phyloP scores from a whole-genome alignment of 768 basidiomycete genomes.

The Leccinum uliginosum region DNA sequence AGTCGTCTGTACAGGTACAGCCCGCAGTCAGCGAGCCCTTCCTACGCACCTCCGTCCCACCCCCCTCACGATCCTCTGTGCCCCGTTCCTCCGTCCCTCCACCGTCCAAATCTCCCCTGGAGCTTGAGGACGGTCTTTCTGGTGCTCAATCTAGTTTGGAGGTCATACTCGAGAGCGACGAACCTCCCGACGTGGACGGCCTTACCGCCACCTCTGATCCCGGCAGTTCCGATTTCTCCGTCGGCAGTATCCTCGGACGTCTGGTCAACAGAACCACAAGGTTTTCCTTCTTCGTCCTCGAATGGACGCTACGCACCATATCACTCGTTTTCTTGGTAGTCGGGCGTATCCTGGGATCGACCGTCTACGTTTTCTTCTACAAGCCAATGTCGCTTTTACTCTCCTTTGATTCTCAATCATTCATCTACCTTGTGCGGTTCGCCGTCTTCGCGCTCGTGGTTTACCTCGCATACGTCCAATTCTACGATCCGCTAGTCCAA shows the following conservation, averaged over 20 bases:
- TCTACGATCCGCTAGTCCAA: conserved; percentile 35
- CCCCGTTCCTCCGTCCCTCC: conserved; percentile 42
- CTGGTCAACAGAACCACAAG: conserved; percentile 34
- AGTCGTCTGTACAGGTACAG: conserved; percentile 25
- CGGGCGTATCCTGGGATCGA: conserved; percentile 47
- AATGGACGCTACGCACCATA: conserved; percentile 25
- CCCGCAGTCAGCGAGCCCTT: conserved; percentile 35
- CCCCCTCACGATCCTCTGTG: conserved; percentile 33
- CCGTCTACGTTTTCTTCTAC: conserved; percentile 43
- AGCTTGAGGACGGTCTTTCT: conserved; percentile 21
- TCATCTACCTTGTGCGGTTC: conserved; percentile 37
- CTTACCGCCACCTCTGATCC: conserved; percentile 21
- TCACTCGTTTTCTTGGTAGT: conserved; percentile 37
- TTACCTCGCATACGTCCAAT: conserved; percentile 42
- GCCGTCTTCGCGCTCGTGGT: conserved; percentile 39
- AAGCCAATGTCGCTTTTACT: conserved; percentile 43
- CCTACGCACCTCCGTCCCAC: conserved; percentile 35
- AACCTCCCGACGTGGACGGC: conserved; percentile 34
- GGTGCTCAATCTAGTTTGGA: conserved; percentile 52
- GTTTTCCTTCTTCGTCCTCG: conserved; percentile 29
- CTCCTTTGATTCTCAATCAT: conserved; percentile 30
- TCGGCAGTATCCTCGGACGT: conserved; percentile 44
- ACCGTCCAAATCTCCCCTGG: conserved; percentile 20
- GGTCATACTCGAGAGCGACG: conserved; percentile 65
- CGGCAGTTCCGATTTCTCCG: conserved; percentile 33